These are phyloP conservation scores for Neurospora sp. DNA, from an alignment of 495 filamentous ascomycete species.

Conservation along the genomic window DNA sequence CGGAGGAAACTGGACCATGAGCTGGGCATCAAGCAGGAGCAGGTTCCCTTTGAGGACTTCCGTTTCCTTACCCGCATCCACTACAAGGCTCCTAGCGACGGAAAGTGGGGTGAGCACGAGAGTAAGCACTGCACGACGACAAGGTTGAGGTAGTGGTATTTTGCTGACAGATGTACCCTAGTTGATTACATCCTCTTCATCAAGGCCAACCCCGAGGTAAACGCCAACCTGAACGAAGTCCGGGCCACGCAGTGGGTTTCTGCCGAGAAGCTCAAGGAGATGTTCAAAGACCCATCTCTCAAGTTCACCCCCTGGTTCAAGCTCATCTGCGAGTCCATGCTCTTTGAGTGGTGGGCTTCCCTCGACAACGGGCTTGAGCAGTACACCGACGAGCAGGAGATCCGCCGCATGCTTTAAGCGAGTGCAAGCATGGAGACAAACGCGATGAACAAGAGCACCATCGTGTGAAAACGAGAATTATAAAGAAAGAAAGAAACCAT, in stretches of 20 bases:
- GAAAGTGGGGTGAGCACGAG: constrained; percentile 98
- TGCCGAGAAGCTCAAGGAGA: constrained; percentile 67
- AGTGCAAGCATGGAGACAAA: neutral
- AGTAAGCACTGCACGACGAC: constrained; percentile 45
- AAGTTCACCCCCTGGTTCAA: constrained; percentile 99
- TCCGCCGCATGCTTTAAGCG: constrained; percentile 61
- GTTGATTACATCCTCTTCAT: constrained; percentile 99
- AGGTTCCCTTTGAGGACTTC: constrained; percentile 89
- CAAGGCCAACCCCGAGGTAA: constrained; percentile 78
- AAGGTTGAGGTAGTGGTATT: neutral
- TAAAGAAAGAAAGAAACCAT: neutral
- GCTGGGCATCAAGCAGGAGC: constrained; percentile 78
- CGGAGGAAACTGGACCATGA: constrained; percentile 91
- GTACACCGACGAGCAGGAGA: constrained; percentile 77
- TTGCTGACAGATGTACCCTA: constrained; percentile 25
- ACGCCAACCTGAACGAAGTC: constrained; percentile 79
- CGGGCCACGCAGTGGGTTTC: constrained; percentile 74
- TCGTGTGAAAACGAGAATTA: neutral
- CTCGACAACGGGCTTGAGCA: constrained; percentile 71
- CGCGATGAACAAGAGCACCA: neutral
- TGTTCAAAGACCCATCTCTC: constrained; percentile 70
- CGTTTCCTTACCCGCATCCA: constrained; percentile 93
- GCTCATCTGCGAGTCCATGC: constrained; percentile 93
- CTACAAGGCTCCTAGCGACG: constrained; percentile 94
- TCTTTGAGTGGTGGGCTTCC: constrained; percentile 97